Conservation (phyloP, 805 yeast species). For the Candida peoriensis region DNA sequence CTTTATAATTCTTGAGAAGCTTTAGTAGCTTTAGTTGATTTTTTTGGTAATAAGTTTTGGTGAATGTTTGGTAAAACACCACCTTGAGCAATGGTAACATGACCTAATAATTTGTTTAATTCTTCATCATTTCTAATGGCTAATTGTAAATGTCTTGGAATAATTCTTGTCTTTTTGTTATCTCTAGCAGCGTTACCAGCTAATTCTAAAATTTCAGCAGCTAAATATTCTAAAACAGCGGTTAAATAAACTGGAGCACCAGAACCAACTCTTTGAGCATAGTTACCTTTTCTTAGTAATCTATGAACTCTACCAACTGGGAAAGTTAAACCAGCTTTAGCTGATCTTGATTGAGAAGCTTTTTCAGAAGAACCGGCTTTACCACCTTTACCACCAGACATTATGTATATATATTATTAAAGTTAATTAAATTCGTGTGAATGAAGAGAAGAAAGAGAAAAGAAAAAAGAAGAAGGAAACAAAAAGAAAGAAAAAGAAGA, state of each 20-base stretch:
- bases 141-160: slow-evolving; percentile 94
- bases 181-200: slow-evolving; percentile 99
- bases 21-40: slow-evolving; percentile 52
- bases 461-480: background rate
- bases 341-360: slow-evolving; percentile 96
- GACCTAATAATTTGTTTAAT: slow-evolving; percentile 85
- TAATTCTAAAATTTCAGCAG: slow-evolving; percentile 96
- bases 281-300: slow-evolving; percentile 93
- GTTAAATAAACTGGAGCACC: slow-evolving; percentile 99
- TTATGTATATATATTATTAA: too few species aligned
- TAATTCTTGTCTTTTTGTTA: slow-evolving; percentile 90
- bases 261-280: slow-evolving; percentile 98
- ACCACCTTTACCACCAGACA: slow-evolving; percentile 76
- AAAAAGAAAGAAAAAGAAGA: background rate
- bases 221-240: slow-evolving; percentile 93
- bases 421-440: slow-evolving; percentile 9
- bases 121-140: slow-evolving; percentile 99
- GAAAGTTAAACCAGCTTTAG: slow-evolving; percentile 98
- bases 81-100: slow-evolving; percentile 96
- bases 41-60: slow-evolving; percentile 84
- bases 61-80: slow-evolving; percentile 87
- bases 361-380: slow-evolving; percentile 94
- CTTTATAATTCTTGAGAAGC: slow-evolving; percentile 56
- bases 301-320: slow-evolving; percentile 99
- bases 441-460: slow-evolving; percentile 6